Evolutionary conservation across 306 rosid species (phyloP), one percentile per base, ranked within the genome.

Genomic region (Elaeagnus macrophylla): DNA sequence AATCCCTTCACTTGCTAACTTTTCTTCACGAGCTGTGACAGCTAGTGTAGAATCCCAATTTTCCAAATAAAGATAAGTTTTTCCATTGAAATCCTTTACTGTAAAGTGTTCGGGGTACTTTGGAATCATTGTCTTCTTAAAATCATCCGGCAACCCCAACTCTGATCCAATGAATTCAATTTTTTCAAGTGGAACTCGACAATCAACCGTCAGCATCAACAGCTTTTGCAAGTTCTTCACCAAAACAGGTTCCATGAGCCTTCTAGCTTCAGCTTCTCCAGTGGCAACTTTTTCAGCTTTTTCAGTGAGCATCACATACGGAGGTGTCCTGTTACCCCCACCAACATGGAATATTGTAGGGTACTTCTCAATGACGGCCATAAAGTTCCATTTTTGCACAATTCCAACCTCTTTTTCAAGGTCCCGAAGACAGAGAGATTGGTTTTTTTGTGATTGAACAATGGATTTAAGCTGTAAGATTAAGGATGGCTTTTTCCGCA

Each of bases 301-400:
- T 6, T 50, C 70, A 2, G 88, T 69, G 47, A 88, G 80, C 18
- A 72, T 61, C 43, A 84, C 82, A 13, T 58, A 81, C 45, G 90
- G 90, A 1, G 85, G 88, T 2, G 46, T 8, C 10, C 75, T 74
- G 38, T 69, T 54, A 39, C 79, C 81, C 8, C 79, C 78, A 9
- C 66, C 71, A 40, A 80, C 91, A n/a, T 70, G 72, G 66, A 90
- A 86, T 20, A 90, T 79, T 5, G 86, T 59, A 18, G 83, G 82
- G 52, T 90, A 74, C 38, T 71, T 79, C 65, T 90, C 77, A 3
- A 90, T 78, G 43, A 68, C 88, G 35, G 75, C 69, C 94, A 90
- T 86, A 69, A 86, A 90, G 60, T 80, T 80, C 97, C 95, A 90
- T 60, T 90, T 90, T 55, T 80, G 78, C 38, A 90, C 91, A 52